Evolutionary conservation across 768 basidiomycete species (phyloP).

Genomic region (Cubamyces sp.): DNA sequence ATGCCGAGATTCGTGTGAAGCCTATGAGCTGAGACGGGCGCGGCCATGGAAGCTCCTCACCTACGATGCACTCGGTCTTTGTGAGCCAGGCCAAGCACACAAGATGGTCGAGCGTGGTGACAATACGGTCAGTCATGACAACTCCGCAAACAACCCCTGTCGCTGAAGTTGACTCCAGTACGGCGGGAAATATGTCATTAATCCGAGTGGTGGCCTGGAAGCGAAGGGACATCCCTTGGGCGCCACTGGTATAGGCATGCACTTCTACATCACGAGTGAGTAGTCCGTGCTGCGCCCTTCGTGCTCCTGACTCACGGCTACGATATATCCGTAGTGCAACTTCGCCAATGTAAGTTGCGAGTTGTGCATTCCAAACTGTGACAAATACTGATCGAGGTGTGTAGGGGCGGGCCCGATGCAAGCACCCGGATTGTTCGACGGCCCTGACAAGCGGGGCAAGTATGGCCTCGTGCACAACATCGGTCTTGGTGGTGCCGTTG

Average conservation of each 20-base stretch:
- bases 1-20: background rate
- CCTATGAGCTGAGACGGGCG: background rate
- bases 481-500: conserved; percentile 80
- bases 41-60: conserved; percentile 63
- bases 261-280: conserved; percentile 83
- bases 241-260: conserved; percentile 84
- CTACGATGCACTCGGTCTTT: conserved; percentile 81
- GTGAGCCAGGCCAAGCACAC: conserved; percentile 66
- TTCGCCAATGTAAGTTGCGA: conserved; percentile 58
- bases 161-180: conserved; percentile 47
- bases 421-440: conserved; percentile 68
- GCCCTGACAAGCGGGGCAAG: conserved; percentile 68
- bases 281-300: background rate
- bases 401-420: conserved; percentile 89
- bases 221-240: conserved; percentile 90
- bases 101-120: conserved; percentile 75
- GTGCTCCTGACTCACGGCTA: background rate
- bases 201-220: conserved; percentile 84
- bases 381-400: background rate
- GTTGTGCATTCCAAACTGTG: background rate
- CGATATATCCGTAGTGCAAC: conserved; percentile 57
- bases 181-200: conserved; percentile 83
- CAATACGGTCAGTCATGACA: conserved; percentile 61
- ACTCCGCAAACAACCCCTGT: no score
- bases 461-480: conserved; percentile 84